Evolutionary conservation across 2,329 filamentous ascomycete species (phyloP), one percentile per base, ranked within the genome.

Genomic region (Tolypocladium nubicola): DNA sequence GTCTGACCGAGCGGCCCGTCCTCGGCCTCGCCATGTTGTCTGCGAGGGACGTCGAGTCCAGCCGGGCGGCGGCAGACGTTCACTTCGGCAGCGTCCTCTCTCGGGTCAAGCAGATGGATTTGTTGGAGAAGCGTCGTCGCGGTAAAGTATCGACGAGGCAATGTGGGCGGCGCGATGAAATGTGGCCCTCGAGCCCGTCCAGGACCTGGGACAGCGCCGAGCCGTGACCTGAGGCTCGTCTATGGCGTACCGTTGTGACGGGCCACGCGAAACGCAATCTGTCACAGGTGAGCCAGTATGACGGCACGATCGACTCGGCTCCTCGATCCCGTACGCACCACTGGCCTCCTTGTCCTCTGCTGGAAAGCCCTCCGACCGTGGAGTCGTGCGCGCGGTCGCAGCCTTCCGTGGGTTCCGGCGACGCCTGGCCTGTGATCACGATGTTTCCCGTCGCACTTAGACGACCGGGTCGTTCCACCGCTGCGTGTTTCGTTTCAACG

Each of bases 1-100:
- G 57, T 47, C 60, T 19, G 9, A 37, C 35, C 2, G 21, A 11
- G 37, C 40, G 55, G 53, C 26, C 33, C 23, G 41, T 37, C 30
- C 33, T 47, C 33, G 14, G 52, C 11, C 35, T 56, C 38, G 39
- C 26, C 58, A 61, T 58, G 23, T n/a, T 57, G 52, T 26, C 33
- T 41, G 49, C 38, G 35, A 11, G 16, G 52, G 11, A 26, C 16
- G 14, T 19, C 5, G 43, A 13, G 49, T 47, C 19, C 43, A 47
- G 43, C 43, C 23, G 43, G 23, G 7, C 10, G 43, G 7, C 10
- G 43, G 43, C 43, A 19, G 23, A 19, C 13, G 14, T 9, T 14
- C 23, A 19, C 14, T 30, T 47, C 14, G 23, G 3, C 43, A 13
- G 43, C 43, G 43, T 47, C 43, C 14, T 19, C 43, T 47, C 43